Percentiles rank a stretch among this genome's conserved stretches.
Evolutionary conservation across 768 basidiomycete genomes (phyloP).

Genomic region (Russula sp.): DNA sequence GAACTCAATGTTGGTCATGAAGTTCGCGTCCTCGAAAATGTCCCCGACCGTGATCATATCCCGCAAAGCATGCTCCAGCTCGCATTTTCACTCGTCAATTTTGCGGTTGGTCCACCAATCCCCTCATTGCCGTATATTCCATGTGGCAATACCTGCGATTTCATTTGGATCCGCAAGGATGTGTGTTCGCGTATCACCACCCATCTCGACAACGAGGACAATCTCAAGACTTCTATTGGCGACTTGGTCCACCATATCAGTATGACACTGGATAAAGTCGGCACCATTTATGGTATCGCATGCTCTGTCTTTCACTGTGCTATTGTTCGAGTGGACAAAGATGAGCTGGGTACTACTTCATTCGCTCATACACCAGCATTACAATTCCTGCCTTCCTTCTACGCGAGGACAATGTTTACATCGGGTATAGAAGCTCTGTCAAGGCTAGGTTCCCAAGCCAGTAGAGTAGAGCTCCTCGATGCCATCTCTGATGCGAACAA

Average conservation of each 20-base stretch:
- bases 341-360: too few species aligned
- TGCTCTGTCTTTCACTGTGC: too few species aligned
- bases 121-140: too few species aligned
- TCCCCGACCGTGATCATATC: background rate
- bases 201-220: background rate
- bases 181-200: background rate
- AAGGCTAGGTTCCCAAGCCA: too few species aligned
- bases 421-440: too few species aligned
- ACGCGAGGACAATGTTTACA: too few species aligned
- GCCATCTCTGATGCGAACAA: too few species aligned
- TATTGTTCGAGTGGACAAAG: too few species aligned
- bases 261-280: background rate
- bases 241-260: background rate
- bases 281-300: background rate
- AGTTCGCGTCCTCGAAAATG: background rate
- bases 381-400: too few species aligned
- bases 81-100: background rate
- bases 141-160: too few species aligned
- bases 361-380: too few species aligned
- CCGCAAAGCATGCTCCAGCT: background rate
- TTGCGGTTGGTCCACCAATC: background rate
- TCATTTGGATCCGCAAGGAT: background rate
- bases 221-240: background rate
- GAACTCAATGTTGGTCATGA: background rate
- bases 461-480: too few species aligned